A percentile compares a stretch with the other conserved stretches of the same genome.
These are phyloP conservation scores for Verticillium longisporum DNA, from an alignment of 2,329 filamentous ascomycete species.

Conservation along the genomic window DNA sequence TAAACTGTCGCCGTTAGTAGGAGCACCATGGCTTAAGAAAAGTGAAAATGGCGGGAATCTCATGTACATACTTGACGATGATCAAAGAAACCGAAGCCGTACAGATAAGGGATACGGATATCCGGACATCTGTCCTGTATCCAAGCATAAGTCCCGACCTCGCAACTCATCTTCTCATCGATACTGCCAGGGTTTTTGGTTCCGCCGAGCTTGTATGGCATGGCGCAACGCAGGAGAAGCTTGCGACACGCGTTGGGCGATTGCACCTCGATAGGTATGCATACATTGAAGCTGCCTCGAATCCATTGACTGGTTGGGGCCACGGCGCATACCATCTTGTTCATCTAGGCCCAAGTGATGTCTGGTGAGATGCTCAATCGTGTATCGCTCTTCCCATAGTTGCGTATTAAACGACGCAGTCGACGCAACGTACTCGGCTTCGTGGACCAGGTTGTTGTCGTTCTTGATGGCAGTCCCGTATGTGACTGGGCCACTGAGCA, in stretches of 20 bases:
- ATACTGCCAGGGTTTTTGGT: conserved; percentile 16
- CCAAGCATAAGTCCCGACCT: conserved; percentile 24
- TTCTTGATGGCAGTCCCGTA: too few species aligned
- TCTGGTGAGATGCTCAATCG: background rate
- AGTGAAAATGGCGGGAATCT: too few species aligned
- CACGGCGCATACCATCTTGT: background rate
- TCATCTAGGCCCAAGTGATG: background rate
- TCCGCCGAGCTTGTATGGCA: conserved; percentile 14
- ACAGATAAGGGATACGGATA: conserved; percentile 18
- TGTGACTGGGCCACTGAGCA: too few species aligned
- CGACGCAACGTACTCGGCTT: too few species aligned
- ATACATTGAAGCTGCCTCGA: background rate
- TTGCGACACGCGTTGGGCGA: background rate
- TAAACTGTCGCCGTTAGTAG: background rate
- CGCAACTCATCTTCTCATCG: conserved; percentile 24
- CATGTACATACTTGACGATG: conserved; percentile 9
- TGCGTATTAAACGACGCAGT: too few species aligned
- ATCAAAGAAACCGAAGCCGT: conserved; percentile 13
- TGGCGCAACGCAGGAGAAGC: background rate
- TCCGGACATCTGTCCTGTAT: conserved; percentile 21
- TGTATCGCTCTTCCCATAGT: too few species aligned
- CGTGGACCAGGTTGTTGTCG: too few species aligned
- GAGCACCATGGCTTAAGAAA: too few species aligned
- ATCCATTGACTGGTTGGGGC: background rate
- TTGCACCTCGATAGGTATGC: background rate